Conservation (phyloP, 169 alveolate species). For the Eimeria sp. region DNA sequence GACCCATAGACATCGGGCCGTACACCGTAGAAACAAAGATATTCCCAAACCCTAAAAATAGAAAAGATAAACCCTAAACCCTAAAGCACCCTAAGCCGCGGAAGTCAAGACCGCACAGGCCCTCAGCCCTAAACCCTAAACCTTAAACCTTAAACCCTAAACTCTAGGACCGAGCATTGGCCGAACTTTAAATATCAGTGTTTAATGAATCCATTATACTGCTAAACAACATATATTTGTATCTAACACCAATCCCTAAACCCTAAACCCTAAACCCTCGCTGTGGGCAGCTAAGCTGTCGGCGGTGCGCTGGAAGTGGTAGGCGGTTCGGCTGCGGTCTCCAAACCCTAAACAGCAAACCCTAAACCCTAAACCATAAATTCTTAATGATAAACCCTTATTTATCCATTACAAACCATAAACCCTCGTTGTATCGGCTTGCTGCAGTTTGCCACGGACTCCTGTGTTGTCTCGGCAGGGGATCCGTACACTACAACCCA, state of each 20-base stretch:
- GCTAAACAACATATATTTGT: no score
- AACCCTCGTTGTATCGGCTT: not conserved
- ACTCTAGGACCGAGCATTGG: not conserved
- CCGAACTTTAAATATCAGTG: not conserved
- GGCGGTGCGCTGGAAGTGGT: constrained; percentile 16
- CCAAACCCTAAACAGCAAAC: not conserved
- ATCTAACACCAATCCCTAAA: not conserved
- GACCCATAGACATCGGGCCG: not conserved
- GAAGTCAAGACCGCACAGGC: not conserved
- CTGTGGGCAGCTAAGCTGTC: constrained; percentile 9
- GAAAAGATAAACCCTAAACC: not conserved
- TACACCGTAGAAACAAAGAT: not conserved
- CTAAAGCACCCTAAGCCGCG: not conserved
- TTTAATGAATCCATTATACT: not conserved
- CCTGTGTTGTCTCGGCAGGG: constrained; percentile 17
- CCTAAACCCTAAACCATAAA: not conserved
- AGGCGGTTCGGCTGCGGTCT: constrained; percentile 17
- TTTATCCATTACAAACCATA: not conserved
- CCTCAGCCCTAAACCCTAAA: constrained; percentile 12
- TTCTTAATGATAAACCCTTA: not conserved
- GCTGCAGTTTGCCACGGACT: not conserved
- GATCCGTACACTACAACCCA: not conserved
- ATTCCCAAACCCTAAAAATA: not conserved
- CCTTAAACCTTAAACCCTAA: not conserved
- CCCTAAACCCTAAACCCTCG: constrained; percentile 28